phyloP scores from a whole-genome alignment of 306 rosid genomes.

The Luffa aegyptiaca region DNA sequence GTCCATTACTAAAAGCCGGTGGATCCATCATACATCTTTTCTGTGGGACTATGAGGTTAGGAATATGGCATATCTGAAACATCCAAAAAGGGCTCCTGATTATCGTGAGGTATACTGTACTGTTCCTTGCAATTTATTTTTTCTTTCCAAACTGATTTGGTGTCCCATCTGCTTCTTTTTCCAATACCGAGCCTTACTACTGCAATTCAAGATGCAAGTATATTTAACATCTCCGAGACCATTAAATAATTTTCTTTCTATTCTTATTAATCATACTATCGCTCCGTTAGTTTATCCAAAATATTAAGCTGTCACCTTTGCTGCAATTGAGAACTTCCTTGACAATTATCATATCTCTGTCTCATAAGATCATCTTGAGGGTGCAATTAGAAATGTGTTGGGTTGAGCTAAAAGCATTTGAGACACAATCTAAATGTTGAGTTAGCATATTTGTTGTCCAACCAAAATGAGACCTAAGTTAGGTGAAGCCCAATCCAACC shows the following conservation, averaged over 20 bases:
- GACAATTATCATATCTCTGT: background rate
- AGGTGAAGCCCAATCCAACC: background rate
- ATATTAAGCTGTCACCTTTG: background rate
- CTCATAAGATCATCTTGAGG: background rate
- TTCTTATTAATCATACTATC: background rate
- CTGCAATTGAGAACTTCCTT: background rate
- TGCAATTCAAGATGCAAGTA: background rate
- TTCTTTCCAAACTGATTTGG: background rate
- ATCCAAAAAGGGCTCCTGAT: slow-evolving; percentile 59
- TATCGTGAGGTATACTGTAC: slow-evolving; percentile 60
- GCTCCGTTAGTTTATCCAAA: background rate
- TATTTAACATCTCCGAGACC: background rate
- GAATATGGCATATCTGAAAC: slow-evolving; percentile 85
- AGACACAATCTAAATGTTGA: background rate
- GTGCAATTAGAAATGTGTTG: background rate
- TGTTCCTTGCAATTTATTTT: background rate
- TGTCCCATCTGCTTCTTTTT: background rate
- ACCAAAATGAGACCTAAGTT: background rate
- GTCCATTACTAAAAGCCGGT: slow-evolving; percentile 73
- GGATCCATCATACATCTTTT: slow-evolving; percentile 98
- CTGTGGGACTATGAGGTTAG: slow-evolving; percentile 68
- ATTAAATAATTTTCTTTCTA: background rate
- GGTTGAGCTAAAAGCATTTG: background rate
- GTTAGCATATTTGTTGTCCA: background rate
- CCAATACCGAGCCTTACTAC: background rate